Conservation (phyloP, 2,329 filamentous ascomycete genomes). For the Arthrobotrys megalospora region DNA sequence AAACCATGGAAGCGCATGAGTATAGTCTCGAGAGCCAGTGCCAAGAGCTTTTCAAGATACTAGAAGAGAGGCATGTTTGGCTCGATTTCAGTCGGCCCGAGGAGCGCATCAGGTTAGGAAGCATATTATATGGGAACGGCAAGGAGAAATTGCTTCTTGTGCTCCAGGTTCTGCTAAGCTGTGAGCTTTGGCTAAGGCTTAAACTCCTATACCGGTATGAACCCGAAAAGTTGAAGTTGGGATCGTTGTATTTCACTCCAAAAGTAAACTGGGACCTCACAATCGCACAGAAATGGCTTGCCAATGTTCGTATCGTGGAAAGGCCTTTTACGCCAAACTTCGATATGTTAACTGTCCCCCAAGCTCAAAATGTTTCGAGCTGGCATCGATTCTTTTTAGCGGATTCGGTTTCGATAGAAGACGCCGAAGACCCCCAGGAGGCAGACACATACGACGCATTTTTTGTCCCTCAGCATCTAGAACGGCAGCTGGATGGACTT, state of each 20-base stretch:
- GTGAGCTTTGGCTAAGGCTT: constrained; percentile 76
- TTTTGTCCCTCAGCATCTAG: constrained; percentile 71
- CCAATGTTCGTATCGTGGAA: constrained; percentile 76
- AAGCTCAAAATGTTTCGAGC: constrained; percentile 62
- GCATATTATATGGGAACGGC: constrained; percentile 76
- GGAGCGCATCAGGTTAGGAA: constrained; percentile 81
- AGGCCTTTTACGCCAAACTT: constrained; percentile 63
- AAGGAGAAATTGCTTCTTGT: constrained; percentile 79
- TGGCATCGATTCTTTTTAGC: constrained; percentile 51
- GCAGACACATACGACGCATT: constrained; percentile 62
- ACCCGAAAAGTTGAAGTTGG: constrained; percentile 73
- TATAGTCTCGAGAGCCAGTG: constrained; percentile 80
- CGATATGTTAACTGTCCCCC: constrained; percentile 61
- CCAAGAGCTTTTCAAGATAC: constrained; percentile 76
- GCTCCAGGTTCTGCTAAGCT: constrained; percentile 76
- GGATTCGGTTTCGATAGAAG: constrained; percentile 63
- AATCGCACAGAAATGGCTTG: constrained; percentile 77
- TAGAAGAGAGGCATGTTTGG: constrained; percentile 79
- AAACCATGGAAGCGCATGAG: constrained; percentile 74
- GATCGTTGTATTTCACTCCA: constrained; percentile 72
- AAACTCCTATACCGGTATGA: constrained; percentile 70
- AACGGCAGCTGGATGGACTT: constrained; percentile 75
- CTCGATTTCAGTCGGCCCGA: constrained; percentile 81
- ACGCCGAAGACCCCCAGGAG: constrained; percentile 47
- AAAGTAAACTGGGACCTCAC: constrained; percentile 79